These are phyloP conservation scores for Musa balbisiana DNA, from an alignment of 202 grass and related monocot genomes.

Conservation along the genomic window DNA sequence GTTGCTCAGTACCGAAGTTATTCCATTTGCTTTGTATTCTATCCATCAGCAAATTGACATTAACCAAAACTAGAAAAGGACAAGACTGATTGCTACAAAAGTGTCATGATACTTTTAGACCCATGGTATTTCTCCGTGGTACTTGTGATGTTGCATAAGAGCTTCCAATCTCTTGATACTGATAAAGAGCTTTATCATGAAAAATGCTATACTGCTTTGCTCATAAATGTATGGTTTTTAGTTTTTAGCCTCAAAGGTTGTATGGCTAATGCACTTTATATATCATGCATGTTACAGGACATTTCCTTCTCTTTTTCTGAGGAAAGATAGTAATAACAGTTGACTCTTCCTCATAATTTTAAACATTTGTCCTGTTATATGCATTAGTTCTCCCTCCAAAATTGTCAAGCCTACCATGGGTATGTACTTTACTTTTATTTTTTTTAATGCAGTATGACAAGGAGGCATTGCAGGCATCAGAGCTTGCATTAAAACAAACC, in stretches of 20 bases:
- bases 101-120: too few relatives aligned
- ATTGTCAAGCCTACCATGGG: neutral
- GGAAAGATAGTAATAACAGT: neutral
- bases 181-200: neutral
- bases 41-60: neutral
- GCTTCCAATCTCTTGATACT: neutral
- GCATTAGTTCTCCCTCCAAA: neutral
- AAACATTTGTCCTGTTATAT: neutral
- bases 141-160: too few relatives aligned
- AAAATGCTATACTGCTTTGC: too few relatives aligned
- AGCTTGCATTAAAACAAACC: slow-evolving; percentile 74
- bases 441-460: slow-evolving; percentile 63
- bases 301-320: neutral
- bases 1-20: neutral
- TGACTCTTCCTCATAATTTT: too few relatives aligned
- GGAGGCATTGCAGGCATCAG: slow-evolving; percentile 89
- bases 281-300: too few relatives aligned
- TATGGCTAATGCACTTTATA: neutral
- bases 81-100: neutral
- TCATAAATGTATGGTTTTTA: neutral
- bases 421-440: slow-evolving; percentile 4
- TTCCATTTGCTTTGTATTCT: neutral
- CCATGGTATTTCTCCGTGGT: too few relatives aligned
- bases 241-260: neutral
- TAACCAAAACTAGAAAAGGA: neutral